Evolutionary conservation across 495 filamentous ascomycete genomes (phyloP).

Genomic region (Collariella sp.): DNA sequence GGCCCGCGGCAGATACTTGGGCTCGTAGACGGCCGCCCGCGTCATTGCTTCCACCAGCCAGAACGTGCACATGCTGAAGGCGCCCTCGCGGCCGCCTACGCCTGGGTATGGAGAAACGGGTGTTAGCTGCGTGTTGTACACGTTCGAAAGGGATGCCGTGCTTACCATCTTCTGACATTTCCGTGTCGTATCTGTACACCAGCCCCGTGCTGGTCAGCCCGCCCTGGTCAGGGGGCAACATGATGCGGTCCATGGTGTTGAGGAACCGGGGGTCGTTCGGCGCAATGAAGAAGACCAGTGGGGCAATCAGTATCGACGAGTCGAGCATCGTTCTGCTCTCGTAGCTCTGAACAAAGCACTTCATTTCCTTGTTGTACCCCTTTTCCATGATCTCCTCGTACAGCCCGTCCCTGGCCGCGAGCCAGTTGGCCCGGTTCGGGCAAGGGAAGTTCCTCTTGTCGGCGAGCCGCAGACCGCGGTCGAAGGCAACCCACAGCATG

Average conservation of each 20-base stretch:
- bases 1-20: conserved; percentile 52
- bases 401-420: conserved; percentile 50
- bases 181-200: conserved; percentile 62
- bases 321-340: conserved; percentile 58
- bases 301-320: conserved; percentile 62
- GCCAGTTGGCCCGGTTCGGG: conserved; percentile 55
- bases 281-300: conserved; percentile 65
- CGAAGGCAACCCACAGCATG: conserved; percentile 70
- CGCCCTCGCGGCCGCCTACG: conserved; percentile 65
- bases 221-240: conserved; percentile 59
- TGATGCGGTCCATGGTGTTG: conserved; percentile 58
- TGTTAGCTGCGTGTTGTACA: background rate
- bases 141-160: background rate
- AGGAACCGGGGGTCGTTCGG: conserved; percentile 65
- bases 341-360: conserved; percentile 63
- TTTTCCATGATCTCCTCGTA: conserved; percentile 68
- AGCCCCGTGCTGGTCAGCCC: conserved; percentile 61
- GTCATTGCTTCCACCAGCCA: conserved; percentile 72
- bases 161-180: conserved; percentile 57
- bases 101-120: conserved; percentile 31
- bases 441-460: conserved; percentile 64
- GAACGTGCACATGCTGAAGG: conserved; percentile 71
- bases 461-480: conserved; percentile 58
- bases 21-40: conserved; percentile 56
- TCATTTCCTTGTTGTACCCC: conserved; percentile 54